These are phyloP conservation scores for Xylariaceae sp. DNA, from an alignment of 2,329 filamentous ascomycete species.

Conservation along the genomic window DNA sequence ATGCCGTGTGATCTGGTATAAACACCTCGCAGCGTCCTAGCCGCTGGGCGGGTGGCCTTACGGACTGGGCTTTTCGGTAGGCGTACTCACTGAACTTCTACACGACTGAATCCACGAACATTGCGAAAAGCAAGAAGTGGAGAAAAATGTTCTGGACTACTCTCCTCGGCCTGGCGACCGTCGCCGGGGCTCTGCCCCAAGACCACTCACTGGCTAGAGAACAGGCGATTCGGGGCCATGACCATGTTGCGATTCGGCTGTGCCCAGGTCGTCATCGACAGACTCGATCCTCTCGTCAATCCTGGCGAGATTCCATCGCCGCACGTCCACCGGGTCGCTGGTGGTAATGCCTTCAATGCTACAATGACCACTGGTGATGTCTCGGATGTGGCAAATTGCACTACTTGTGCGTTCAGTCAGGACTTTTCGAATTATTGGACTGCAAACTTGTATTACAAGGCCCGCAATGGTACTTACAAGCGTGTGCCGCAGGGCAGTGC, in stretches of 20 bases:
- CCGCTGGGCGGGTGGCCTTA: too few species aligned
- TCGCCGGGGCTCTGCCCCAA: conserved; percentile 29
- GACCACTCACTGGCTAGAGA: too few species aligned
- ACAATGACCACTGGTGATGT: conserved; percentile 37
- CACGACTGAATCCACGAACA: too few species aligned
- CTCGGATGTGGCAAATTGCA: conserved; percentile 37
- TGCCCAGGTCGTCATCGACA: conserved; percentile 48
- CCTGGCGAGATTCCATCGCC: conserved; percentile 45
- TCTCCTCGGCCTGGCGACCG: conserved; percentile 28
- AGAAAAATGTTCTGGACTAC: conserved; percentile 33
- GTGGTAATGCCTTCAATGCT: conserved; percentile 44
- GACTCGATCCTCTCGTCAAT: conserved; percentile 35
- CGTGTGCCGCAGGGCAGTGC: conserved; percentile 44
- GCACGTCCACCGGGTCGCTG: conserved; percentile 56
- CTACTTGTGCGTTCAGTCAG: conserved; percentile 36
- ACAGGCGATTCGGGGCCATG: conserved; percentile 20
- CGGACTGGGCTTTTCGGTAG: too few species aligned
- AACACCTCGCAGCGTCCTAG: too few species aligned
- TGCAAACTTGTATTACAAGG: conserved; percentile 32
- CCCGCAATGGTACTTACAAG: conserved; percentile 30
- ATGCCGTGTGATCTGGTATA: too few species aligned
- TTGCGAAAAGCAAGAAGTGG: too few species aligned
- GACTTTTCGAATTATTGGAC: conserved; percentile 34
- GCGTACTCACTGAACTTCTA: too few species aligned
- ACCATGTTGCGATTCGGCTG: conserved; percentile 39